A percentile compares a stretch with the other conserved stretches of the same genome.
Conservation (phyloP, 1,139 yeast species). For the Pichia norvegensis region DNA sequence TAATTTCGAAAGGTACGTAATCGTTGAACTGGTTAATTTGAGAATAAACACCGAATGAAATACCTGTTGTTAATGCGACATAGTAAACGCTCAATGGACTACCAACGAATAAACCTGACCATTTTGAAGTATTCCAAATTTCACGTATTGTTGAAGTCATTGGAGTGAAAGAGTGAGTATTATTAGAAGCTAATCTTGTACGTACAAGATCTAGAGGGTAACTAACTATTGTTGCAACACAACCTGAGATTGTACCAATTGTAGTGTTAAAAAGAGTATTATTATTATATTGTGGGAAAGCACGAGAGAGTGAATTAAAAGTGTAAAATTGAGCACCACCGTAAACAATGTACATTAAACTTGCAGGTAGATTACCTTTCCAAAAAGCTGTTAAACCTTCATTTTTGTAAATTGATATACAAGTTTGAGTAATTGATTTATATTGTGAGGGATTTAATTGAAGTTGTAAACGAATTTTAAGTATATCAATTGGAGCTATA, state of each 20-base stretch:
- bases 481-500: slow-evolving; percentile 85
- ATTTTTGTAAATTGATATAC: slow-evolving; percentile 32
- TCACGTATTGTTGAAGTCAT: slow-evolving; percentile 35
- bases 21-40: slow-evolving; percentile 9
- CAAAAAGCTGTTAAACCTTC: slow-evolving; percentile 67
- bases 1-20: slow-evolving; percentile 26
- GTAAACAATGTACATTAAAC: slow-evolving; percentile 70
- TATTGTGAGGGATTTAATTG: slow-evolving; percentile 28
- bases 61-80: slow-evolving; percentile 26
- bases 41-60: slow-evolving; percentile 28
- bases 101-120: slow-evolving; percentile 71
- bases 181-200: slow-evolving; percentile 69
- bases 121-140: slow-evolving; percentile 45
- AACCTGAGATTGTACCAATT: slow-evolving; percentile 75
- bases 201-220: slow-evolving; percentile 86
- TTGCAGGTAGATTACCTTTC: slow-evolving; percentile 96
- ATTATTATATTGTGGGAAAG: slow-evolving; percentile 20
- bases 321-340: slow-evolving; percentile 82
- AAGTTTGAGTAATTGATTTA: slow-evolving; percentile 31
- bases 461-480: slow-evolving; percentile 80
- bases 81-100: slow-evolving; percentile 45
- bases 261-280: slow-evolving; percentile 26
- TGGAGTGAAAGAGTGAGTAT: slow-evolving; percentile 37
- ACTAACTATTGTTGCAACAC: slow-evolving; percentile 60
- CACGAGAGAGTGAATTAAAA: slow-evolving; percentile 39